Percentiles rank a stretch among this genome's conserved stretches.
Conservation (phyloP, 73 alveolate genomes). For the Paramecium primaurelia region DNA sequence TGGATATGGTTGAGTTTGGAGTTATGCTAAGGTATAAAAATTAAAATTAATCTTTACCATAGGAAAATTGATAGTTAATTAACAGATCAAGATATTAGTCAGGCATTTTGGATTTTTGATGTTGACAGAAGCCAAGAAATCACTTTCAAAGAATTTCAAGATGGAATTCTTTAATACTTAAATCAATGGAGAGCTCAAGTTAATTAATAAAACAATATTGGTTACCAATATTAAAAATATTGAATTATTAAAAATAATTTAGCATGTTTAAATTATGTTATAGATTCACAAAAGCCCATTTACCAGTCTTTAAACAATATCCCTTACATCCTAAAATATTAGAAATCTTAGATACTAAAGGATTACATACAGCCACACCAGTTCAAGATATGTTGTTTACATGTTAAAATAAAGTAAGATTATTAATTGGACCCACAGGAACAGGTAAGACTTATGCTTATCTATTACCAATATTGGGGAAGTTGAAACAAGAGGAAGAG, state of each 20-base stretch:
- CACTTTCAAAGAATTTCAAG: slow-evolving; percentile 1
- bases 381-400: slow-evolving; percentile 34
- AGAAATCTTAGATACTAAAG: background rate
- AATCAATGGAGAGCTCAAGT: background rate
- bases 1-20: slow-evolving; percentile 17
- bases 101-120: slow-evolving; percentile 22
- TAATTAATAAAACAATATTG: background rate
- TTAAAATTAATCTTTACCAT: background rate
- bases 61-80: background rate
- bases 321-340: slow-evolving; percentile 12
- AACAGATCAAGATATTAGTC: background rate
- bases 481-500: slow-evolving; percentile 31
- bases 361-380: slow-evolving; percentile 35
- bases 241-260: background rate
- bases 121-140: slow-evolving; percentile 7
- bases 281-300: background rate
- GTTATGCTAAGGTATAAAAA: background rate
- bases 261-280: background rate
- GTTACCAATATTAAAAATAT: background rate
- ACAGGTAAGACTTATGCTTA: slow-evolving; percentile 60
- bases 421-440: slow-evolving; percentile 53
- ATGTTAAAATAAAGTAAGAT: background rate
- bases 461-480: slow-evolving; percentile 15
- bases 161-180: background rate
- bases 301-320: slow-evolving; percentile 28